Conservation (phyloP, 2,329 filamentous ascomycete genomes). For the Xenosphaeropsis pyriputrescens region DNA sequence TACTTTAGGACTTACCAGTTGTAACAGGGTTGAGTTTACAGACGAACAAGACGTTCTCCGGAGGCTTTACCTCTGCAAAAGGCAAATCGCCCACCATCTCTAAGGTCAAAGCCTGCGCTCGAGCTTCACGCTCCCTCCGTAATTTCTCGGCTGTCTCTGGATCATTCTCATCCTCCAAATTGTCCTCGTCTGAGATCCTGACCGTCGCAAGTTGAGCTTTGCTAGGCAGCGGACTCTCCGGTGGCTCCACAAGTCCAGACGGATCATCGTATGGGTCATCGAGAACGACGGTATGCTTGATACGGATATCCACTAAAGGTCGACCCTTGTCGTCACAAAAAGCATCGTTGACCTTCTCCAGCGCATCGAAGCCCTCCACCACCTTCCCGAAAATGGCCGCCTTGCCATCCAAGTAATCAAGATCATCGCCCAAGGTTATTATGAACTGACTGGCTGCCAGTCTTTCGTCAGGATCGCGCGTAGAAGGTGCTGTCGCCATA, state of each 20-base stretch:
- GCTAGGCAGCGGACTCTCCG: conserved; percentile 65
- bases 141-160: conserved; percentile 66
- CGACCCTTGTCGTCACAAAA: conserved; percentile 78
- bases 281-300: conserved; percentile 81
- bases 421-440: conserved; percentile 76
- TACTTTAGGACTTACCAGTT: conserved; percentile 30
- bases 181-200: conserved; percentile 79
- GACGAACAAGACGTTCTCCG: conserved; percentile 93
- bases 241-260: conserved; percentile 57
- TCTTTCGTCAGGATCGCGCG: conserved; percentile 64
- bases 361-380: conserved; percentile 84
- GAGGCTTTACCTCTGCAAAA: conserved; percentile 93
- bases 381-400: conserved; percentile 93
- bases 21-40: conserved; percentile 98
- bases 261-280: conserved; percentile 90
- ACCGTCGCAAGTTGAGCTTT: conserved; percentile 82
- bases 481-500: conserved; percentile 80
- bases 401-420: conserved; percentile 83
- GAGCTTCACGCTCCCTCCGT: conserved; percentile 76
- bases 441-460: conserved; percentile 88
- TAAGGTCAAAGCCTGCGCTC: conserved; percentile 84
- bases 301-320: conserved; percentile 85
- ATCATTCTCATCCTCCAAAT: conserved; percentile 59
- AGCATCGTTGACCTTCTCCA: conserved; percentile 85
- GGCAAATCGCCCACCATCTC: conserved; percentile 97